These are phyloP conservation scores for Prosopis cineraria DNA, from an alignment of 306 rosid species.

Conservation along the genomic window DNA sequence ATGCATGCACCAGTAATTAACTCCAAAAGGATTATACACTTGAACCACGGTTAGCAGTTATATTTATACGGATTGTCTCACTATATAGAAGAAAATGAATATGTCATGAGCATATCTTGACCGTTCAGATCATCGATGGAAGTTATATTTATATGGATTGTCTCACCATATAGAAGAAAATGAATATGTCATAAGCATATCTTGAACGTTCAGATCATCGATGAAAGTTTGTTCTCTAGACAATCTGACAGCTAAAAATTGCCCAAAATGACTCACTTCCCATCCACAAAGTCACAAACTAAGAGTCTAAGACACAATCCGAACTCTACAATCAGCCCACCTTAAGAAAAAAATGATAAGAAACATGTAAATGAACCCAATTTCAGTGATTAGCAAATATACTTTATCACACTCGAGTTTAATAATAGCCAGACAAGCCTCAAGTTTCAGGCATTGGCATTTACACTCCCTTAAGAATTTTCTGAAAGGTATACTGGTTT, in stretches of 20 bases:
- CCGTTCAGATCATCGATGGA: neutral
- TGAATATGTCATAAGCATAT: neutral
- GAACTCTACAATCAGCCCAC: neutral
- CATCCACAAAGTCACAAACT: too few species aligned
- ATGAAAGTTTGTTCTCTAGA: neutral
- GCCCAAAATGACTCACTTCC: neutral
- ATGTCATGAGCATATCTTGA: too few species aligned
- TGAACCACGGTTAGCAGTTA: neutral
- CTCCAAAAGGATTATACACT: neutral
- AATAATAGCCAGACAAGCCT: neutral
- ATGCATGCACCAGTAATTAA: too few species aligned
- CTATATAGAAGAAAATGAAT: neutral
- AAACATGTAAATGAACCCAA: neutral
- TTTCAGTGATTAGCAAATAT: constrained; percentile 6
- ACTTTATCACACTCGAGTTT: neutral
- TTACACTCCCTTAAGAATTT: neutral
- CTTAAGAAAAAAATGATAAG: neutral
- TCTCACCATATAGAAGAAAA: neutral
- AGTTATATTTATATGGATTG: neutral
- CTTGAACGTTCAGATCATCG: neutral
- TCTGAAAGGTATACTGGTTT: neutral
- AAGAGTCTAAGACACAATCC: neutral
- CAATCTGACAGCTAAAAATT: neutral
- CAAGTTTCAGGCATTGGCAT: neutral
- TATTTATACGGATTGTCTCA: neutral